A percentile compares a stretch with the other conserved stretches of the same genome.
Conservation (phyloP, 2,329 filamentous ascomycete genomes). For the Aspergillus alliaceus region DNA sequence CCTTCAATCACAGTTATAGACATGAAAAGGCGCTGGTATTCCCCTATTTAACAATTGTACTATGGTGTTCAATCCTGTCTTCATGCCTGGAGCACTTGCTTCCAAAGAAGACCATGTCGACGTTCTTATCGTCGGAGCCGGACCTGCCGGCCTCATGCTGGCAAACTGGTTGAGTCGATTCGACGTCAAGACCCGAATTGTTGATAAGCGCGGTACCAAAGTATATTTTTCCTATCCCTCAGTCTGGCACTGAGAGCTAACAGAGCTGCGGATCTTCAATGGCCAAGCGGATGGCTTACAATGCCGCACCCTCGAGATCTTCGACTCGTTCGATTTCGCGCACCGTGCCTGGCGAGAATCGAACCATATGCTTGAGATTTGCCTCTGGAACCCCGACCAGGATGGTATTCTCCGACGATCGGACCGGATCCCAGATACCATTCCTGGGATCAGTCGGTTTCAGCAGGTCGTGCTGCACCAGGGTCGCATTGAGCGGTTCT, state of each 20-base stretch:
- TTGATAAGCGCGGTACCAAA: conserved; percentile 15
- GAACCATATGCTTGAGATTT: not conserved
- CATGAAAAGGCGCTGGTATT: not conserved
- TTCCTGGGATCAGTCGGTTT: conserved; percentile 61
- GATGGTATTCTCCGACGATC: conserved; percentile 58
- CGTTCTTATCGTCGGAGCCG: conserved; percentile 19
- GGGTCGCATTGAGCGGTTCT: conserved; percentile 68
- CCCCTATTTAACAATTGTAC: too few relatives aligned
- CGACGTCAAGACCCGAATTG: conserved; percentile 14
- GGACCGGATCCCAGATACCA: conserved; percentile 63
- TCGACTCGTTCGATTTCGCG: not conserved
- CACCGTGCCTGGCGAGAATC: not conserved
- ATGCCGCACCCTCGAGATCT: conserved; percentile 61
- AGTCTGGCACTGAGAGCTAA: not conserved
- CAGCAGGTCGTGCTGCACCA: conserved; percentile 69
- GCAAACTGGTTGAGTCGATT: conserved; percentile 11
- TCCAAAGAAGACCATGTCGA: conserved; percentile 6
- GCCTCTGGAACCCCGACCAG: conserved; percentile 57
- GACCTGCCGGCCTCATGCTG: too few relatives aligned
- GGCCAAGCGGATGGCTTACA: conserved; percentile 57
- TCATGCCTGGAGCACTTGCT: not conserved
- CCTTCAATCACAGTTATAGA: not conserved
- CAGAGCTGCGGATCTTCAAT: conserved; percentile 12
- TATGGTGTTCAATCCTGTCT: too few relatives aligned
- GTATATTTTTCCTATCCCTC: not conserved